Conservation (phyloP, 768 basidiomycete genomes). For the Tephrocybe rancida region DNA sequence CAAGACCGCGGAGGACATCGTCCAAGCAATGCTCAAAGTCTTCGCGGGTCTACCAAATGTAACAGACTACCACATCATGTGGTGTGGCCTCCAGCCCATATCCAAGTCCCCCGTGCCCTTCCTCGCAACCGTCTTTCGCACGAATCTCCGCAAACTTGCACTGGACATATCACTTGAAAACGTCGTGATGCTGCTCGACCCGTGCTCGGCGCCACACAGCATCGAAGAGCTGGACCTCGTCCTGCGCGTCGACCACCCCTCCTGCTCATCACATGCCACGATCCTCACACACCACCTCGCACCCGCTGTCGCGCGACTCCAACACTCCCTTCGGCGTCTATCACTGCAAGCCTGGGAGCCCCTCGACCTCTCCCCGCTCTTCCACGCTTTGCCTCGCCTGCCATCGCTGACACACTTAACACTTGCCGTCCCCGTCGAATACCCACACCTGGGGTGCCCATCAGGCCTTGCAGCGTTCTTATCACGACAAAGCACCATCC, state of each 20-base stretch:
- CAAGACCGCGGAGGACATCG: constrained; percentile 38
- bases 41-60: constrained; percentile 46
- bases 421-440: constrained; percentile 41
- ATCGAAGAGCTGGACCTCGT: constrained; percentile 45
- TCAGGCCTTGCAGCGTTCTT: constrained; percentile 38
- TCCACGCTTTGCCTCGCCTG: constrained; percentile 33
- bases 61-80: constrained; percentile 51
- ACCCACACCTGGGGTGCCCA: constrained; percentile 44
- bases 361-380: constrained; percentile 44
- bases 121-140: constrained; percentile 35
- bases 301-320: constrained; percentile 37
- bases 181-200: constrained; percentile 32
- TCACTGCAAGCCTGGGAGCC: constrained; percentile 46
- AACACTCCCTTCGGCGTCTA: constrained; percentile 37
- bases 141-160: constrained; percentile 40
- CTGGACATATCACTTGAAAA: constrained; percentile 48
- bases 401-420: constrained; percentile 36
- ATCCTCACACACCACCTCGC: constrained; percentile 40
- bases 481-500: constrained; percentile 32
- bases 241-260: constrained; percentile 39
- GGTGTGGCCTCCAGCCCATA: constrained; percentile 41
- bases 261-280: constrained; percentile 20
- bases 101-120: constrained; percentile 31
- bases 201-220: constrained; percentile 28
- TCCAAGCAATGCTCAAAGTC: constrained; percentile 42